Conservation (phyloP, 2,329 filamentous ascomycete genomes). For the Zasmidium angulare region DNA sequence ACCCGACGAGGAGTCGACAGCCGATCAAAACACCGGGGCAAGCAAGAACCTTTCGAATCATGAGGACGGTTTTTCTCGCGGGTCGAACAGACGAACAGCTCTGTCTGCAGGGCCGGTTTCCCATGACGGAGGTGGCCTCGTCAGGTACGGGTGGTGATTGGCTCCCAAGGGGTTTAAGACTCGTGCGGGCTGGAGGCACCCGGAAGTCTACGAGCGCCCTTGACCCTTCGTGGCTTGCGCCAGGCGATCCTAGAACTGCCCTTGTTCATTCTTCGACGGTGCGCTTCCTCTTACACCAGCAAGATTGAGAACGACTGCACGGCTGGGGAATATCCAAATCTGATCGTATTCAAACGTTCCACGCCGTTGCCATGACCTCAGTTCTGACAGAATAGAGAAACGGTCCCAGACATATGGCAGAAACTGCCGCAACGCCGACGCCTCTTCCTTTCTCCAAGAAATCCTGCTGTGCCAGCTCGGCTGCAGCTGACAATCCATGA, state of each 20-base stretch:
- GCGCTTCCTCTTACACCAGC: background rate
- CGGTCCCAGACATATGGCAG: background rate
- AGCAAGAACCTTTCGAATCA: constrained; percentile 7
- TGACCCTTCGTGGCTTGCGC: background rate
- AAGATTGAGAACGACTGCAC: background rate
- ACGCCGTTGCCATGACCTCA: background rate
- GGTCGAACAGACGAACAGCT: constrained; percentile 1
- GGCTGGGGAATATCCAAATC: background rate
- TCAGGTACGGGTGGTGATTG: constrained; percentile 18
- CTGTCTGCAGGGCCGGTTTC: constrained; percentile 13
- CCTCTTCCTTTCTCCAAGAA: too few relatives aligned
- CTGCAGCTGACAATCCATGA: background rate
- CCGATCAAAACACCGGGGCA: background rate
- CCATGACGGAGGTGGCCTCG: constrained; percentile 19
- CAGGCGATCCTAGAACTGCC: background rate
- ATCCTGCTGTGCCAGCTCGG: background rate
- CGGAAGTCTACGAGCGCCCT: background rate
- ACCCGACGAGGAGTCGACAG: background rate
- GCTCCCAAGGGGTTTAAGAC: constrained; percentile 7
- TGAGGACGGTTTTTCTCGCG: background rate
- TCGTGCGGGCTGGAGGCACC: constrained; percentile 15
- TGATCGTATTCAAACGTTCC: background rate
- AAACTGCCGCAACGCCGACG: background rate
- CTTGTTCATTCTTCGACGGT: background rate
- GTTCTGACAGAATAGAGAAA: background rate